Percentiles rank a stretch among this genome's conserved stretches.
Conservation (phyloP, 2,329 filamentous ascomycete species). For the Colletotrichum lentis region DNA sequence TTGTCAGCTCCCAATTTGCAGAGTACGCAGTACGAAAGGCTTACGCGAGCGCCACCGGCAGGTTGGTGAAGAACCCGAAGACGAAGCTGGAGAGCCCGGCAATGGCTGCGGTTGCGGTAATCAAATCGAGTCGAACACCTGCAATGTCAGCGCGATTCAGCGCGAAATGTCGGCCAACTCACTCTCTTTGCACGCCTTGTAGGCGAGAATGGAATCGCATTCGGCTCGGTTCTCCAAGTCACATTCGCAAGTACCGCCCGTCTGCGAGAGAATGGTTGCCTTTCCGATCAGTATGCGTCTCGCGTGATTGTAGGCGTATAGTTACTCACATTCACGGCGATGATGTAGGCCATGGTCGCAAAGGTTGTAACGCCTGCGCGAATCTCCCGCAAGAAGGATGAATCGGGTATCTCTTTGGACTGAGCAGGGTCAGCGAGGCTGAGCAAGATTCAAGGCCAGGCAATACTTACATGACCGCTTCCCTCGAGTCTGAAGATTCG, state of each 20-base stretch:
- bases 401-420: constrained; percentile 72
- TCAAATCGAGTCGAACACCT: constrained; percentile 77
- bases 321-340: constrained; percentile 69
- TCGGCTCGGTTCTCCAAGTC: constrained; percentile 51
- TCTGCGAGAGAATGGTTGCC: constrained; percentile 76
- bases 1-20: constrained; percentile 21
- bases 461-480: constrained; percentile 69
- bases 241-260: constrained; percentile 80
- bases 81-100: constrained; percentile 76
- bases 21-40: constrained; percentile 41
- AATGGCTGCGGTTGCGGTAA: constrained; percentile 85
- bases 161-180: constrained; percentile 33
- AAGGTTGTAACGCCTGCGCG: constrained; percentile 83
- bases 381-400: constrained; percentile 79
- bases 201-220: constrained; percentile 60
- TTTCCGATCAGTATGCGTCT: constrained; percentile 48
- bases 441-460: background rate
- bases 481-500: constrained; percentile 72
- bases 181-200: constrained; percentile 59
- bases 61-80: constrained; percentile 83
- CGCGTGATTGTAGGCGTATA: background rate
- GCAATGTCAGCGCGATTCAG: constrained; percentile 15
- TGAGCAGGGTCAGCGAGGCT: constrained; percentile 45
- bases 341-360: constrained; percentile 86
- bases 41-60: constrained; percentile 79